Conservation (phyloP, 2,329 filamentous ascomycete species). For the Microdochium paspali region DNA sequence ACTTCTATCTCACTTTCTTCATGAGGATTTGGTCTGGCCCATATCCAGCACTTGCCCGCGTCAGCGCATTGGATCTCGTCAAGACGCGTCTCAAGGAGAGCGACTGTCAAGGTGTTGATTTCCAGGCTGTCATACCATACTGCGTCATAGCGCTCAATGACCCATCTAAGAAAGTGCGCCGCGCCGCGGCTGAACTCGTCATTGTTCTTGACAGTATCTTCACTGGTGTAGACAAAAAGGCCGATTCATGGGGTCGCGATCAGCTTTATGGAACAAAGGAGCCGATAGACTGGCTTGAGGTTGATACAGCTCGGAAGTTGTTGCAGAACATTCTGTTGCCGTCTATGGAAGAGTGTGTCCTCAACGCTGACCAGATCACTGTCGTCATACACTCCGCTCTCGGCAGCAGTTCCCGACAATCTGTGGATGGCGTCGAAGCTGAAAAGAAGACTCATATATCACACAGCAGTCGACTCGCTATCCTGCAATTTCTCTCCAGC, state of each 20-base stretch:
- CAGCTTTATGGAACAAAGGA: constrained; percentile 53
- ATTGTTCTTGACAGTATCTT: constrained; percentile 44
- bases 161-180: constrained; percentile 64
- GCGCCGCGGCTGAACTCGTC: constrained; percentile 61
- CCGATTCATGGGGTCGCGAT: constrained; percentile 48
- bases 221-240: constrained; percentile 20
- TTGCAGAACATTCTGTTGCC: constrained; percentile 61
- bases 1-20: constrained; percentile 68
- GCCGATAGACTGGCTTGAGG: constrained; percentile 47
- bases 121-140: constrained; percentile 80
- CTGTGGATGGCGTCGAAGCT: constrained; percentile 17
- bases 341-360: constrained; percentile 73
- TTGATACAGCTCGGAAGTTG: constrained; percentile 49
- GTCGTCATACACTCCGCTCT: constrained; percentile 53
- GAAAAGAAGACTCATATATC: constrained; percentile 47
- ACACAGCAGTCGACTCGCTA: constrained; percentile 50
- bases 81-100: constrained; percentile 44
- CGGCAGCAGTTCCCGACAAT: constrained; percentile 32
- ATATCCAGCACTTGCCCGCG: constrained; percentile 59
- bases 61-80: constrained; percentile 58
- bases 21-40: constrained; percentile 64
- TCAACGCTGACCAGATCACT: constrained; percentile 65
- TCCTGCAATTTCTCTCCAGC: constrained; percentile 64
- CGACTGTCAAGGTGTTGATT: constrained; percentile 45
- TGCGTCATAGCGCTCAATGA: constrained; percentile 67